Base-by-base conservation (phyloP, 2,329 filamentous ascomycete genomes). In the Ambrosiella xylebori region DNA sequence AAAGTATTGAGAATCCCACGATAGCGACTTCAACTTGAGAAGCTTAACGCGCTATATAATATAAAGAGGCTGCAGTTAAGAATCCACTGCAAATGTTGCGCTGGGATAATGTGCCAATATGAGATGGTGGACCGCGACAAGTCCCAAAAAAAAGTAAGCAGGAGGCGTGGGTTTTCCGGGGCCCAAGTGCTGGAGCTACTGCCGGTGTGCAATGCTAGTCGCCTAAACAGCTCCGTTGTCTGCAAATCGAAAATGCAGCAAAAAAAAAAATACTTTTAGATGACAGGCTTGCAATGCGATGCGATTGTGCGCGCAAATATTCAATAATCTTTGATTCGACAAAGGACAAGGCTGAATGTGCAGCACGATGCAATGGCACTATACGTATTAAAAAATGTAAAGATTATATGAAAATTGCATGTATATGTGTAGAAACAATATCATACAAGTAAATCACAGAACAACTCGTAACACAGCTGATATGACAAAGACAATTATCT, bases 321-420 rank as follows among this genome's bases (percentile, higher is more conserved):
- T 36, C 15, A 36, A 52, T 52, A 36, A 41, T 40, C 54, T 54
- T 38, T 41, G 41, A 50, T 57, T 39, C 37, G 17, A 54, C 39
- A 17, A 44, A 27, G 50, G 57, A 58, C 57, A 37, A 58, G 57
- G 57, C 57, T 58, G 57, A 58, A 27, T n/a, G 35, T 50, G 38
- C 57, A 54, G 35, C 40, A 17, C 49, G 12, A 47, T 51, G 15
- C 38, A 51, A 51, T 12, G n/a, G 15, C 11, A 51, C 27, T 27
- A 36, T 36, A 7, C 37, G 15, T 8, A 3, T 13, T n/a, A 35
- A 36, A 51, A 51, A 35, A 12, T 7, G 9, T 35, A 36, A 15
- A 15, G 13, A 51, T 51, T 51, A 3, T 35, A 27, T 36, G 35
- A 35, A 35, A 35, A 51, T n/a, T 11, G 19, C 11, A 27, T 51